Evolutionary conservation across 2,329 filamentous ascomycete species (phyloP).

Genomic region (Pseudopithomyces maydicus): DNA sequence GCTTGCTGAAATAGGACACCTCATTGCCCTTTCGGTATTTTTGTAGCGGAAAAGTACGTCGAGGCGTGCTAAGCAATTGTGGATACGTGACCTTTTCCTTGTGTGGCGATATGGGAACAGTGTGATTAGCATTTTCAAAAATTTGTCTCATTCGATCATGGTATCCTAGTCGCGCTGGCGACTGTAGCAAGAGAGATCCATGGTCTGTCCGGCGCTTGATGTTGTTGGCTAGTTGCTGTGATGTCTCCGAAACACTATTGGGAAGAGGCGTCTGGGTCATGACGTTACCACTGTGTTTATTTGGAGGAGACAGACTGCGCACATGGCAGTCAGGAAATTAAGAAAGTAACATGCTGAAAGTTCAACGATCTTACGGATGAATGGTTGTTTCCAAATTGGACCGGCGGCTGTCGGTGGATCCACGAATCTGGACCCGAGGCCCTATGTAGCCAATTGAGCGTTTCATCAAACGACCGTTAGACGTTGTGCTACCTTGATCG

Average conservation of each 20-base stretch:
- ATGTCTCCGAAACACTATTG: neutral
- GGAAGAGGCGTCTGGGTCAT: neutral
- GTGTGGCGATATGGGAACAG: neutral
- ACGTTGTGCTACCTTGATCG: neutral
- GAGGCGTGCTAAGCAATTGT: conserved; percentile 29
- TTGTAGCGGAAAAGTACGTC: conserved; percentile 11
- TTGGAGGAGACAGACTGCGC: neutral
- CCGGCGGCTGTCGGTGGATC: neutral
- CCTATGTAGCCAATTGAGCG: neutral
- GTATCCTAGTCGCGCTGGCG: conserved; percentile 37
- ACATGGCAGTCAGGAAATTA: neutral
- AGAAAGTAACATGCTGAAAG: neutral
- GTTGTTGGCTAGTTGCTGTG: conserved; percentile 9
- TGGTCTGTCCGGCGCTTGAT: conserved; percentile 30
- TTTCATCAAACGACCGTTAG: neutral
- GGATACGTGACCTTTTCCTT: conserved; percentile 18
- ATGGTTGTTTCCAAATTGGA: neutral
- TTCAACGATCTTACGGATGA: neutral
- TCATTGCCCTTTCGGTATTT: neutral
- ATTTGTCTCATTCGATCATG: conserved; percentile 33
- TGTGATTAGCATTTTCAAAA: conserved; percentile 26
- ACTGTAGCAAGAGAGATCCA: conserved; percentile 24
- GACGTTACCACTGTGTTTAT: neutral
- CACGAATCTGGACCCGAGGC: neutral
- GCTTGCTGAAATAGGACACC: neutral